Base-by-base conservation (phyloP, 306 rosid species). In the Luffa acutangula region DNA sequence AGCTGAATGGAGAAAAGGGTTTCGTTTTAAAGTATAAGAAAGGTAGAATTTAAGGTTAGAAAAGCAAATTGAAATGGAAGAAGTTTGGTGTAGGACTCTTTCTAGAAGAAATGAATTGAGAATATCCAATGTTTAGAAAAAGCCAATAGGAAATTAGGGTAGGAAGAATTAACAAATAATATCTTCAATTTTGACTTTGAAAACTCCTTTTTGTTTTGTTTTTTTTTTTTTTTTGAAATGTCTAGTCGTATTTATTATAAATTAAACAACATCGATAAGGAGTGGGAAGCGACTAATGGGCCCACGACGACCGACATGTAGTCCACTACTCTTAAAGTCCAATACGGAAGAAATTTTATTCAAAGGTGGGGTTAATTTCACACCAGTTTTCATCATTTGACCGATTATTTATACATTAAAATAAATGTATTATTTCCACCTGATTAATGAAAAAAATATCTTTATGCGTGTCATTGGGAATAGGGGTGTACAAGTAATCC, bases 271-370 rank as follows among this genome's bases (percentile, higher is more conserved):
- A 3, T 72, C 17, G 25, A 49, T 7, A 18, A 74, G 3, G 78
- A 74, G 78, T 51, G 62, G 78, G 63, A 49, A 51, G 45, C 78
- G 48, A 74, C 63, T 52, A 74, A 74, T 48, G 62, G 78, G 60
- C 45, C 39, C 78, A 51, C 4, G 45, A 7, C 2, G 42, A 49
- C 39, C 43, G 78, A 75, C 64, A 75, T 34, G 78, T 51, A 75
- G 33, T 75, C 63, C 78, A 52, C 78, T 75, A 75, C 64, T 75
- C 48, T 54, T 31, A 10, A 34, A 75, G 45, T 73, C 78, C 14
- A 48, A 21, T 72, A 20, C 0, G 11, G 25, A 45, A 71, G 43
- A 74, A 49, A 51, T 4, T 45, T 31, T 7, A 33, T 51, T 73
- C 76, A 21, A 45, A 7, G 21, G 60, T 48, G 4, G 25, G 62